phyloP scores from a whole-genome alignment of 2,329 filamentous ascomycete genomes.

The Plectosphaerella sp. region DNA sequence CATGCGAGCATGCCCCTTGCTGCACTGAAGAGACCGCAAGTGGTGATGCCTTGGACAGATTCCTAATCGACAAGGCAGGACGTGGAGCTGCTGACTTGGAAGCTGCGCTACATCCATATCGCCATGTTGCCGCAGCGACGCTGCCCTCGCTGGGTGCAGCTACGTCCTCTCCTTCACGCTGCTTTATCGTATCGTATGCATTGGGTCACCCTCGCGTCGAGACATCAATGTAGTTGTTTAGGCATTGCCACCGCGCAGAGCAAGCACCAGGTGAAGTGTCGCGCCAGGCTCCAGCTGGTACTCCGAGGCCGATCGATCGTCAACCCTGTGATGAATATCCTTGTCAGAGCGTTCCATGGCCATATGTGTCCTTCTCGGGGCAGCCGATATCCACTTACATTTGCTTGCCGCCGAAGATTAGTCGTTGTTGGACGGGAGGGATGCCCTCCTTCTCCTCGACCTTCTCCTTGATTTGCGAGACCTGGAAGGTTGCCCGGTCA shows the following conservation, averaged over 20 bases:
- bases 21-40: too few relatives aligned
- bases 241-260: slow-evolving; percentile 70
- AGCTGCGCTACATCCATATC: too few relatives aligned
- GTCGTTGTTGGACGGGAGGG: slow-evolving; percentile 89
- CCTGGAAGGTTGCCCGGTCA: slow-evolving; percentile 43
- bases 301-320: slow-evolving; percentile 89
- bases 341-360: background rate
- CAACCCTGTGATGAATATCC: slow-evolving; percentile 57
- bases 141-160: too few relatives aligned
- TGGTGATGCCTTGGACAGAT: too few relatives aligned
- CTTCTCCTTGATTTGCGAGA: slow-evolving; percentile 95
- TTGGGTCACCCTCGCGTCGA: too few relatives aligned
- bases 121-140: too few relatives aligned
- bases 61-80: too few relatives aligned
- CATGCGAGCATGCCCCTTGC: too few relatives aligned
- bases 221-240: background rate
- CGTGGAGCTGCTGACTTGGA: too few relatives aligned
- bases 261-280: slow-evolving; percentile 92
- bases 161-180: too few relatives aligned
- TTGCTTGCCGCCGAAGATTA: slow-evolving; percentile 97
- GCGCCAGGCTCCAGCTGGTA: slow-evolving; percentile 89
- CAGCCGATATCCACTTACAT: slow-evolving; percentile 56
- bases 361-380: background rate
- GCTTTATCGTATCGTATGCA: too few relatives aligned
- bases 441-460: slow-evolving; percentile 99